Evolutionary conservation across 345 rosid genomes (phyloP).

Genomic region (Theobroma cacao): DNA sequence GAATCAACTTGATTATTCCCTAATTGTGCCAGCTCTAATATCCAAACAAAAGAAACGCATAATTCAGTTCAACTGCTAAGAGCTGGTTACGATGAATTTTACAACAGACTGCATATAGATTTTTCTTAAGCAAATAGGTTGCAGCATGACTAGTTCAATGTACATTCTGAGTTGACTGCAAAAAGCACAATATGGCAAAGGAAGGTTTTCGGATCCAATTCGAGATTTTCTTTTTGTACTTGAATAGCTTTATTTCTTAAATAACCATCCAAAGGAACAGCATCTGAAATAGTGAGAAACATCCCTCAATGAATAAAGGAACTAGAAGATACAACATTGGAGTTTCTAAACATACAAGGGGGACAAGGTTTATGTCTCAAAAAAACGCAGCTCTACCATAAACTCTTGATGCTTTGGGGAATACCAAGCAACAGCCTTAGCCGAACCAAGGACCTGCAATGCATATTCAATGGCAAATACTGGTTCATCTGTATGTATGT

Average conservation of each 20-base stretch:
- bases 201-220: background rate
- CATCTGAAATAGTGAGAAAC: background rate
- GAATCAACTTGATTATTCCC: background rate
- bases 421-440: slow-evolving; percentile 93
- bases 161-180: background rate
- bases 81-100: background rate
- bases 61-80: background rate
- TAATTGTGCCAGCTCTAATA: background rate
- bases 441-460: slow-evolving; percentile 83
- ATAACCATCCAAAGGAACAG: background rate
- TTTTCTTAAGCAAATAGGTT: background rate
- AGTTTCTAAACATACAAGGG: background rate
- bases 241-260: background rate
- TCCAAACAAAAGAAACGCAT: background rate
- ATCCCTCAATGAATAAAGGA: background rate
- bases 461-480: slow-evolving; percentile 85
- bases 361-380: slow-evolving; percentile 40
- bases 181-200: background rate
- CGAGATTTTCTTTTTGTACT: background rate
- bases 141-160: background rate
- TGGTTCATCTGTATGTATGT: slow-evolving; percentile 44
- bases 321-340: background rate
- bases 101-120: too few relatives aligned
- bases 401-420: slow-evolving; percentile 77
- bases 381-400: slow-evolving; percentile 88